A percentile compares a stretch with the other conserved stretches of the same genome.
Conservation (phyloP, 75 land plant genomes). For the Cunninghamia lanceolata region DNA sequence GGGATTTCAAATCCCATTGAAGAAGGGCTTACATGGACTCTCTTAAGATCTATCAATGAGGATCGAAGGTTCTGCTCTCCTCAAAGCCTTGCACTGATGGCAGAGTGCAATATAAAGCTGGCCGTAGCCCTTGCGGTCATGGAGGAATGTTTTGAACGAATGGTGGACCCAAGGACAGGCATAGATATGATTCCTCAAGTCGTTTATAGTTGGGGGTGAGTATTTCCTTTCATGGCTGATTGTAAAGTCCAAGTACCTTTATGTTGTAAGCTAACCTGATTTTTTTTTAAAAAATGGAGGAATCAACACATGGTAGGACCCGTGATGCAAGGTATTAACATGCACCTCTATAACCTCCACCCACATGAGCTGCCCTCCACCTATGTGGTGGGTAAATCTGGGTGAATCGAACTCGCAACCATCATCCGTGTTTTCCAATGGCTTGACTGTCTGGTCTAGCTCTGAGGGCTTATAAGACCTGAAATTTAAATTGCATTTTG, state of each 20-base stretch:
- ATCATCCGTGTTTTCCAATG: no score
- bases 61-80: conserved; percentile 51
- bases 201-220: conserved; percentile 75
- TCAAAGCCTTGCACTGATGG: conserved; percentile 46
- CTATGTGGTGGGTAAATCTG: no score
- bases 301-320: no score
- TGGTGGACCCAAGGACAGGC: conserved; percentile 80
- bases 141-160: conserved; percentile 82
- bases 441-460: no score
- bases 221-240: background rate
- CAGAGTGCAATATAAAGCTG: conserved; percentile 69
- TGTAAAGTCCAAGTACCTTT: background rate
- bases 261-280: background rate
- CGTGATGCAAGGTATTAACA: no score
- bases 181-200: conserved; percentile 80
- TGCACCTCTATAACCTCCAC: no score
- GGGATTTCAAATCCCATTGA: conserved; percentile 49
- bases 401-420: no score
- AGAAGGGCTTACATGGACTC: conserved; percentile 73
- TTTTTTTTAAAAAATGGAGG: no score
- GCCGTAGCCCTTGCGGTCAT: conserved; percentile 71
- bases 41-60: conserved; percentile 63
- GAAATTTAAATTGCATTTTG: conserved; percentile 1
- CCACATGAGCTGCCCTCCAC: no score
- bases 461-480: background rate